phyloP scores from a whole-genome alignment of 805 yeast species.

The Wickerhamomyces xylosicus region DNA sequence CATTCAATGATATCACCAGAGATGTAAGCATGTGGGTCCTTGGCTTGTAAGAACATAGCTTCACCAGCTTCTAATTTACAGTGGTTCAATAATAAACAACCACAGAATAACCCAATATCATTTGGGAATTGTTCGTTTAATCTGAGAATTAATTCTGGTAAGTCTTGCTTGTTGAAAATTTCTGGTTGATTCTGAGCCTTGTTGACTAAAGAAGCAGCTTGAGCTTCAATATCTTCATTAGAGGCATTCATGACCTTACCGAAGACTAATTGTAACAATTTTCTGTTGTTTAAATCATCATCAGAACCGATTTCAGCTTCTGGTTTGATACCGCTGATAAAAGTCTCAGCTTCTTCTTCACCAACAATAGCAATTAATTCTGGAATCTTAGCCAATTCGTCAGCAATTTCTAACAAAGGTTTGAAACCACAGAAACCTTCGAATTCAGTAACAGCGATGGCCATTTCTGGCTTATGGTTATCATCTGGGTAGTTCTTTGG shows the following conservation, averaged over 20 bases:
- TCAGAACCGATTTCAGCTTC: constrained; percentile 32
- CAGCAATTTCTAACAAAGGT: constrained; percentile 71
- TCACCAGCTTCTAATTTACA: constrained; percentile 78
- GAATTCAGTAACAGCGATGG: constrained; percentile 89
- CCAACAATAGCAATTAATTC: constrained; percentile 71
- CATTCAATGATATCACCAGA: constrained; percentile 97
- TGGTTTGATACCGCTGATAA: constrained; percentile 35
- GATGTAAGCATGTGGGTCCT: constrained; percentile 97
- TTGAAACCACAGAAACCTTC: constrained; percentile 98
- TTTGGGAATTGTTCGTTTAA: constrained; percentile 83
- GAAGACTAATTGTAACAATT: constrained; percentile 64
- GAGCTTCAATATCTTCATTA: constrained; percentile 42
- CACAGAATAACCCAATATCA: constrained; percentile 94
- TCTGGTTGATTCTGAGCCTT: constrained; percentile 53
- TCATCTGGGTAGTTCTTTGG: constrained; percentile 95
- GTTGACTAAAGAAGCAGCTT: constrained; percentile 55
- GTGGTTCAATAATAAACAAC: constrained; percentile 86
- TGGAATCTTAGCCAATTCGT: constrained; percentile 59
- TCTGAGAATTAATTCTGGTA: constrained; percentile 67
- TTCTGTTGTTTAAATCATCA: constrained; percentile 49
- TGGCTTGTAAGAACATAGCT: constrained; percentile 93
- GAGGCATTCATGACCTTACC: constrained; percentile 75
- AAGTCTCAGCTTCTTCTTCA: constrained; percentile 41
- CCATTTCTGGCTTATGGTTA: constrained; percentile 99
- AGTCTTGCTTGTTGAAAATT: constrained; percentile 37